These are phyloP conservation scores for Hypoxylon rubiginosum DNA, from an alignment of 2,329 filamentous ascomycete species.

Conservation along the genomic window DNA sequence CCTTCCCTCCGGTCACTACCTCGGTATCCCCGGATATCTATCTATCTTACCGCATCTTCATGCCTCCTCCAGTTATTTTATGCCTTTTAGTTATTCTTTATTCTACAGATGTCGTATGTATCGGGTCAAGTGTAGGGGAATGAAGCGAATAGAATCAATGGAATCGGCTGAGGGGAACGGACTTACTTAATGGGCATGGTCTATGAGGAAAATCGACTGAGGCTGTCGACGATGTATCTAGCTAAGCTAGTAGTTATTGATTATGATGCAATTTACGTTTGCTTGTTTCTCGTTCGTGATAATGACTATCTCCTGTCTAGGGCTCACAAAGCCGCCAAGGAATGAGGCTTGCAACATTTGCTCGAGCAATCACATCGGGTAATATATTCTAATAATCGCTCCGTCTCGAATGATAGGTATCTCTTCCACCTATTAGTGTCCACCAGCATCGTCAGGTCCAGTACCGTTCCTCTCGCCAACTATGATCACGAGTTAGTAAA, in stretches of 20 bases:
- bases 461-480: slow-evolving; percentile 70
- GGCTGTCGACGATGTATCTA: slow-evolving; percentile 28
- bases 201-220: slow-evolving; percentile 21
- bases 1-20: slow-evolving; percentile 8
- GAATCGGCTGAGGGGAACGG: slow-evolving; percentile 12
- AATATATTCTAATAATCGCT: too few species aligned
- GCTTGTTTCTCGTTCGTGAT: not conserved
- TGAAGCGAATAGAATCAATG: slow-evolving; percentile 3
- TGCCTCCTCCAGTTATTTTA: slow-evolving; percentile 1
- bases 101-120: slow-evolving; percentile 35
- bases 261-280: slow-evolving; percentile 8
- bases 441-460: slow-evolving; percentile 59
- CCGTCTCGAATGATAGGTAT: too few species aligned
- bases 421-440: slow-evolving; percentile 51
- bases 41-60: slow-evolving; percentile 14
- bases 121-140: slow-evolving; percentile 35
- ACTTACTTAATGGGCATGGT: slow-evolving; percentile 7
- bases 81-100: slow-evolving; percentile 15
- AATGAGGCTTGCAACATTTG: not conserved
- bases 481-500: slow-evolving; percentile 46
- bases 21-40: slow-evolving; percentile 9
- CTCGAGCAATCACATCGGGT: too few species aligned
- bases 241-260: slow-evolving; percentile 31
- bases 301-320: not conserved
- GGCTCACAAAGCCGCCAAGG: not conserved